These are phyloP conservation scores for Nemophila menziesii DNA, from an alignment of 257 asterid species.

Conservation along the genomic window DNA sequence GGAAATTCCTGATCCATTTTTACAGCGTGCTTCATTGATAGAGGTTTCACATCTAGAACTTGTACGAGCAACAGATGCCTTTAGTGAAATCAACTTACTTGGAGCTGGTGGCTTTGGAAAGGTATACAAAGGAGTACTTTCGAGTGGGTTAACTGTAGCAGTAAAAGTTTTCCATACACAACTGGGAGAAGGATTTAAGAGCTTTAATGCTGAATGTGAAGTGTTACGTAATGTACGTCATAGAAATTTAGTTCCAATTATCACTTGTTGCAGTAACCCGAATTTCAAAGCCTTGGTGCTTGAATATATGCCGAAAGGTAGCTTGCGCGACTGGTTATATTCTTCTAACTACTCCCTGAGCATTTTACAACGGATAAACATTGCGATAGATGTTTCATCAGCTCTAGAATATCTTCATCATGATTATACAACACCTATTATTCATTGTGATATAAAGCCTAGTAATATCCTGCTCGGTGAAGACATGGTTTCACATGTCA, in stretches of 20 bases:
- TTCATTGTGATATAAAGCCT: constrained; percentile 25
- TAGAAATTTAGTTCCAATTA: not conserved
- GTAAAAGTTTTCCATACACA: not conserved
- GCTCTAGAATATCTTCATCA: constrained; percentile 29
- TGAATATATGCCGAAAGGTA: constrained; percentile 14
- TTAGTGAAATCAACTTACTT: constrained; percentile 8
- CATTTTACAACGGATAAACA: constrained; percentile 19
- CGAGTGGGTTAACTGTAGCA: not conserved
- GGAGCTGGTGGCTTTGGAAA: constrained; percentile 20
- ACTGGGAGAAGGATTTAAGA: not conserved
- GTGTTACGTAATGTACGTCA: not conserved
- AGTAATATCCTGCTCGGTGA: constrained; percentile 17
- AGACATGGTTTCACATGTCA: constrained; percentile 16
- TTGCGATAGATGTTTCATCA: constrained; percentile 21
- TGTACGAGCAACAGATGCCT: constrained; percentile 19
- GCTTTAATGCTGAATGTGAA: constrained; percentile 5
- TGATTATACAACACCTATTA: constrained; percentile 13
- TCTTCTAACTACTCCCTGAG: too few relatives aligned
- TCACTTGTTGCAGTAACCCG: not conserved
- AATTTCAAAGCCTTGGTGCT: constrained; percentile 6
- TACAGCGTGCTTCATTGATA: too few relatives aligned
- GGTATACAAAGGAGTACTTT: constrained; percentile 11
- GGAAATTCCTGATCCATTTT: too few relatives aligned
- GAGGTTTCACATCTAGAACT: constrained; percentile 11
- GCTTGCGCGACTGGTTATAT: not conserved